A percentile compares a stretch with the other conserved stretches of the same genome.
These are phyloP conservation scores for Arabidopsis arenosa DNA, from an alignment of 345 rosid species.

Conservation along the genomic window DNA sequence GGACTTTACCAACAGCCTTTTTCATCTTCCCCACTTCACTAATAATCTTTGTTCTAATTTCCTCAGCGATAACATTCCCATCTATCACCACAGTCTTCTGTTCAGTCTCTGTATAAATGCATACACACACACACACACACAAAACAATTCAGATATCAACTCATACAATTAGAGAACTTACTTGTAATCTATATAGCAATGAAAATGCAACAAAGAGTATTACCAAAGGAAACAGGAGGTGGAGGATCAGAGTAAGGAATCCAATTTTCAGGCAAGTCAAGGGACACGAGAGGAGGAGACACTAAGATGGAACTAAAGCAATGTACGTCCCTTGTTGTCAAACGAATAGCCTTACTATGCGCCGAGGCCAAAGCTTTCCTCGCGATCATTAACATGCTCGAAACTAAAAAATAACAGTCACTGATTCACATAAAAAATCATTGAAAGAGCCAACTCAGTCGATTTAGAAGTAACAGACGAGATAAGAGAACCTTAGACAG, in stretches of 20 bases:
- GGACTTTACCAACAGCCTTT: constrained; percentile 65
- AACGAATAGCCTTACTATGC: constrained; percentile 34
- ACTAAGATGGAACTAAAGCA: constrained; percentile 52
- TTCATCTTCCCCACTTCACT: constrained; percentile 77
- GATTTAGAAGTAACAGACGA: neutral
- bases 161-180: constrained; percentile 11
- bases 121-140: neutral
- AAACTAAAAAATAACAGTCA: constrained; percentile 3
- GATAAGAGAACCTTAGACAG: constrained; percentile 15
- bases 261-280: constrained; percentile 81
- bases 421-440: constrained; percentile 18
- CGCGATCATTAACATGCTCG: constrained; percentile 39
- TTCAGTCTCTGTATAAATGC: constrained; percentile 49
- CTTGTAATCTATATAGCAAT: neutral
- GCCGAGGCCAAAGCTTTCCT: constrained; percentile 43
- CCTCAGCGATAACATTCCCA: constrained; percentile 82
- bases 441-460: constrained; percentile 17
- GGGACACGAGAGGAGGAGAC: constrained; percentile 80
- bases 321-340: constrained; percentile 38
- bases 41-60: constrained; percentile 63
- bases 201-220: constrained; percentile 24
- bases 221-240: constrained; percentile 44
- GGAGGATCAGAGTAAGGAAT: constrained; percentile 35
- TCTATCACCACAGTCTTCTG: constrained; percentile 62
- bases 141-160: neutral